These are phyloP conservation scores for Lecanicillium sp. DNA, from an alignment of 2,329 filamentous ascomycete genomes.

Conservation along the genomic window DNA sequence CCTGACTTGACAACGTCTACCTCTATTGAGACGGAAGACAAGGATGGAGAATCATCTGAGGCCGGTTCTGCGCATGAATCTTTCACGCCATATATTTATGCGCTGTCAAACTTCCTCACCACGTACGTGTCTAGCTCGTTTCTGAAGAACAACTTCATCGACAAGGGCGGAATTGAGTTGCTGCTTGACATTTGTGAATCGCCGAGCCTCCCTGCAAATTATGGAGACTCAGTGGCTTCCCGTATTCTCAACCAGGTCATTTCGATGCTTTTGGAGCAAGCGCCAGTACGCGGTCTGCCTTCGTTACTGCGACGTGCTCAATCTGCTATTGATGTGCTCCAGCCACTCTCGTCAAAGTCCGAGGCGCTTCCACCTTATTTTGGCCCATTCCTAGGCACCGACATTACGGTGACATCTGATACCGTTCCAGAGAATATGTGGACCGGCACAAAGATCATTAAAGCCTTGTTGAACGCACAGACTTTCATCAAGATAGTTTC, in stretches of 20 bases:
- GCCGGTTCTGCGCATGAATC: conserved; percentile 18
- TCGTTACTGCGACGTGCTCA: conserved; percentile 71
- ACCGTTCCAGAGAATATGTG: conserved; percentile 34
- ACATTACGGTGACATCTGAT: conserved; percentile 21
- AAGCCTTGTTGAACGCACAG: conserved; percentile 69
- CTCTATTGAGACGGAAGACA: conserved; percentile 5
- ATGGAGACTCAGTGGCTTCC: conserved; percentile 54
- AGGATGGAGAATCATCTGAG: conserved; percentile 4
- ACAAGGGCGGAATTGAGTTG: conserved; percentile 71
- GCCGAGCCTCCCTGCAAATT: conserved; percentile 62
- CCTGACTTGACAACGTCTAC: conserved; percentile 34
- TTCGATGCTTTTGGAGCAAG: conserved; percentile 69
- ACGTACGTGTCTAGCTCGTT: conserved; percentile 66
- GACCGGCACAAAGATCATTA: conserved; percentile 68
- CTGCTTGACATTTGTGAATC: conserved; percentile 78
- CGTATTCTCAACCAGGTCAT: conserved; percentile 67
- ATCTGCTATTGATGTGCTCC: conserved; percentile 56
- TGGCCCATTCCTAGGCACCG: conserved; percentile 50
- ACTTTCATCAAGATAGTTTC: conserved; percentile 68
- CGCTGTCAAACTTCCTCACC: conserved; percentile 65
- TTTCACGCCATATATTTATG: conserved; percentile 64
- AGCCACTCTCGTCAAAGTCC: conserved; percentile 49
- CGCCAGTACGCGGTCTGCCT: conserved; percentile 72
- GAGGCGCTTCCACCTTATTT: conserved; percentile 59
- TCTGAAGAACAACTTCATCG: conserved; percentile 67